phyloP scores from a whole-genome alignment of 2,329 filamentous ascomycete species.

The Spiromastix sp. region DNA sequence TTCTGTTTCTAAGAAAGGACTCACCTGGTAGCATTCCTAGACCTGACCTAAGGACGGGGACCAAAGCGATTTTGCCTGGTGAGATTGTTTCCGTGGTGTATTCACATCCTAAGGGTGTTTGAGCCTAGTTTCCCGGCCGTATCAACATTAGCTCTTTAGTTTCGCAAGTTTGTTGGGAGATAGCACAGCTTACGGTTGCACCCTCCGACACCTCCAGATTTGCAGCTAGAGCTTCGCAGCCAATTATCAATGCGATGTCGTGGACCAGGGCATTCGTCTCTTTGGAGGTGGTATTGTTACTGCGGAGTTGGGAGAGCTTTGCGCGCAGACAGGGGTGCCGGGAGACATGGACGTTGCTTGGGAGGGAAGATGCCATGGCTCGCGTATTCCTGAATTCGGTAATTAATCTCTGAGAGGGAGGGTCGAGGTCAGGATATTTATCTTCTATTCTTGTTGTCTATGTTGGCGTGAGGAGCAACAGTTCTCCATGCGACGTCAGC shows the following conservation, averaged over 20 bases:
- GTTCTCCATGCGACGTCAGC: too few species aligned
- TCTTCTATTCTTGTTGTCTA: too few species aligned
- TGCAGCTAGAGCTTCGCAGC: conserved; percentile 65
- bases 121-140: conserved; percentile 44
- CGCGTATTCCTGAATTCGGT: neutral
- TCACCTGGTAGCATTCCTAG: conserved; percentile 80
- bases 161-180: neutral
- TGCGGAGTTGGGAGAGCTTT: conserved; percentile 85
- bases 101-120: conserved; percentile 66
- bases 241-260: conserved; percentile 75
- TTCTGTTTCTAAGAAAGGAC: conserved; percentile 11
- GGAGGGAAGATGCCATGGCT: conserved; percentile 25
- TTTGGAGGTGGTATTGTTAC: conserved; percentile 54
- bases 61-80: conserved; percentile 62
- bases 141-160: neutral
- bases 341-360: conserved; percentile 61
- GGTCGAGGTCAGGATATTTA: neutral
- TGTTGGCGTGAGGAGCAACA: too few species aligned
- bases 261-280: conserved; percentile 76
- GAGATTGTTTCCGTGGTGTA: conserved; percentile 57
- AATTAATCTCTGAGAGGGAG: neutral
- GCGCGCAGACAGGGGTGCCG: conserved; percentile 74
- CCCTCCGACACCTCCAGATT: conserved; percentile 48
- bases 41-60: conserved; percentile 88
- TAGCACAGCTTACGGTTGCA: conserved; percentile 49